Evolutionary conservation across 2,329 filamentous ascomycete species (phyloP), one percentile per base, ranked within the genome.

Genomic region (Penicillium sp.): DNA sequence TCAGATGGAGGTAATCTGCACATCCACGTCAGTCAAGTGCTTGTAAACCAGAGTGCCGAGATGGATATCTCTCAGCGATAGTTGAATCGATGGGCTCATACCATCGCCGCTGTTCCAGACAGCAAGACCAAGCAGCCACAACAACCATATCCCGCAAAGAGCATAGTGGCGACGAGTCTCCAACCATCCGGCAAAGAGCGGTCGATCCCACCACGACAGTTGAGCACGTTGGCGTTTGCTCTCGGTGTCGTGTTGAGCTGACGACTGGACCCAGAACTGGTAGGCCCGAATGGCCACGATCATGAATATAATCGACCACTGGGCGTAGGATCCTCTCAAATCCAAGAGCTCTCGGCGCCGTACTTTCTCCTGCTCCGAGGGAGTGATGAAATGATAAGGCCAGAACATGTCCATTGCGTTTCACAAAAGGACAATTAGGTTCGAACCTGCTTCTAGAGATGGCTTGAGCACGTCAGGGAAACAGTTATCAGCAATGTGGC

Each of bases 1-100:
- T 83, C 25, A 84, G 66, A 61, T 84, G 81, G 28, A 83, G 70
- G 48, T 83, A 84, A 62, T 84, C 81, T 82, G 54, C 11, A n/a
- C 18, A 12, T n/a, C 24, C 3, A 9, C n/a, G 40, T 51, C 26
- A 48, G 39, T 48, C 11, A 43, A 43, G 18, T 18, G 18, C 18
- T 18, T 18, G 18, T 18, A 18, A 18, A 3, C 18, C 18, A 18
- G 18, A 18, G 18, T 18, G 18, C 18, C 18, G 18, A 18, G 18
- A 18, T 18, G 18, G 18, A 18, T 18, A 18, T 18, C 18, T 18
- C 3, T 18, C 18, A 18, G 18, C 3, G 18, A 18, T 11, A 32
- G 9, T 4, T 5, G 27, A 11, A 18, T 11, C 3, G 9, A 9
- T 29, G 4, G 12, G 39, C 59, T 27, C 75, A 51, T 67, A 81